phyloP scores from a whole-genome alignment of 2,329 filamentous ascomycete species.

The Fusarium domesticum region DNA sequence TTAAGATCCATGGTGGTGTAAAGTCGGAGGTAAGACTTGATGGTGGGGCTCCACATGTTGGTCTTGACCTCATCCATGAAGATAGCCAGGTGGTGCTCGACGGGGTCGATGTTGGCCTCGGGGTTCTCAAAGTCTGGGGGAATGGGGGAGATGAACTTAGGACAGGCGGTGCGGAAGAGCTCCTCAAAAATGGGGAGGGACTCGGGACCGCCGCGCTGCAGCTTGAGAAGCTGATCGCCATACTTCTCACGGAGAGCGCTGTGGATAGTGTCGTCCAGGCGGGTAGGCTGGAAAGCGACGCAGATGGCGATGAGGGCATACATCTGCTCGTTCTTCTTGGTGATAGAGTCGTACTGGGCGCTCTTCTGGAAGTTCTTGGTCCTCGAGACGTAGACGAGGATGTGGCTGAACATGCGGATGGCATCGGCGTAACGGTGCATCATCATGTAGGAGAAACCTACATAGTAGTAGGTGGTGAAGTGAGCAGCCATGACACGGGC shows the following conservation, averaged over 20 bases:
- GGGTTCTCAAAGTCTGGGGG: conserved; percentile 98
- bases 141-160: conserved; percentile 98
- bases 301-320: conserved; percentile 98
- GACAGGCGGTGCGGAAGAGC: conserved; percentile 95
- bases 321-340: conserved; percentile 99
- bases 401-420: conserved; percentile 99
- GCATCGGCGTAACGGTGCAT: conserved; percentile 99
- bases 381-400: conserved; percentile 95
- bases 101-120: conserved; percentile 89
- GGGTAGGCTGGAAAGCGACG: conserved; percentile 94
- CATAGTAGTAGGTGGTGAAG: conserved; percentile 99
- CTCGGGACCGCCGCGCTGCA: conserved; percentile 94
- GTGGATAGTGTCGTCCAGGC: conserved; percentile 98
- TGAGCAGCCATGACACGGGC: conserved; percentile 98
- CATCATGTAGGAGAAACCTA: conserved; percentile 99
- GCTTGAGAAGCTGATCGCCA: conserved; percentile 93
- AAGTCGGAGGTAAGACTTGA: conserved; percentile 97
- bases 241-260: conserved; percentile 98
- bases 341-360: conserved; percentile 95
- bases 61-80: conserved; percentile 99
- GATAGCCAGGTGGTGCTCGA: conserved; percentile 94
- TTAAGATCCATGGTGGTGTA: conserved; percentile 99
- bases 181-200: conserved; percentile 96
- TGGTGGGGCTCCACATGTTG: conserved; percentile 95
- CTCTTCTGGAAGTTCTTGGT: conserved; percentile 99